Conservation (phyloP, 2,329 filamentous ascomycete genomes). For the Diaporthe citriasiana region DNA sequence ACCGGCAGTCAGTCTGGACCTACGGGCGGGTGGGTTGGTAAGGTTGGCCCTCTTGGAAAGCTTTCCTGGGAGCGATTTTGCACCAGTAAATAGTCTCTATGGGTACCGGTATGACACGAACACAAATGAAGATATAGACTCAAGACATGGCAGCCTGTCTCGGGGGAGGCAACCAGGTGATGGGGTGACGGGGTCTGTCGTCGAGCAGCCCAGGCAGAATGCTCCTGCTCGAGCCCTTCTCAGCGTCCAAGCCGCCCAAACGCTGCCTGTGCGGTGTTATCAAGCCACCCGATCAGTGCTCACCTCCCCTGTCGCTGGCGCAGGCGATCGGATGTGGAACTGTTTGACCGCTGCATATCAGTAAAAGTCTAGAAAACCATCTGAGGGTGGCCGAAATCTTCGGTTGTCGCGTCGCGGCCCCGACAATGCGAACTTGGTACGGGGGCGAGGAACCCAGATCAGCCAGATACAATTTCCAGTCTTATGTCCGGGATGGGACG, state of each 20-base stretch:
- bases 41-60: neutral
- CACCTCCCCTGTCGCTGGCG: neutral
- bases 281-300: neutral
- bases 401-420: constrained; percentile 2
- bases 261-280: neutral
- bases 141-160: constrained; percentile 20
- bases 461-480: constrained; percentile 16
- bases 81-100: neutral
- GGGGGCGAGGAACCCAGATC: neutral
- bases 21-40: neutral
- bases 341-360: neutral
- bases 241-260: constrained; percentile 12
- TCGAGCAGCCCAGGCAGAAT: neutral
- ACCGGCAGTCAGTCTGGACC: constrained; percentile 1
- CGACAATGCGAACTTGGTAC: constrained; percentile 4
- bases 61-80: neutral
- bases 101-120: neutral
- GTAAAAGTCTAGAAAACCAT: constrained; percentile 10
- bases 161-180: neutral
- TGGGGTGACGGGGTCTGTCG: no score
- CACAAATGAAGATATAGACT: neutral
- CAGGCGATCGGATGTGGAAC: constrained; percentile 3
- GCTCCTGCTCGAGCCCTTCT: neutral
- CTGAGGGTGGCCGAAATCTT: neutral
- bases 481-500: constrained; percentile 10